These are phyloP conservation scores for Penicillium sp. DNA, from an alignment of 2,329 filamentous ascomycete species.

Conservation along the genomic window DNA sequence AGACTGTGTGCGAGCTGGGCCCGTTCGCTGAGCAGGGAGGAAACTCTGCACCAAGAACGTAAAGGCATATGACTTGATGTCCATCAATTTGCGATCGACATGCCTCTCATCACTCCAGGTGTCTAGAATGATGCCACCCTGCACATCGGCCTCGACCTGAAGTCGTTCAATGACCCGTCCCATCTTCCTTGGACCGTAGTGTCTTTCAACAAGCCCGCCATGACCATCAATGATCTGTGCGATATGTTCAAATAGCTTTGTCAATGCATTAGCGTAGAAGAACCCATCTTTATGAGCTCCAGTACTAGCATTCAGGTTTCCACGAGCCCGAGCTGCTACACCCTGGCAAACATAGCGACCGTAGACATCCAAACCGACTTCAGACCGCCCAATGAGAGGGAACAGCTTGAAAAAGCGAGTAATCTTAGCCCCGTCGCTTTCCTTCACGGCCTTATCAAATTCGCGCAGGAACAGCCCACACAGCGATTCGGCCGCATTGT, in stretches of 20 bases:
- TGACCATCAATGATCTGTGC: conserved; percentile 94
- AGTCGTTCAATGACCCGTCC: conserved; percentile 86
- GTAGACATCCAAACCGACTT: conserved; percentile 90
- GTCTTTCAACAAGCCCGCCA: conserved; percentile 83
- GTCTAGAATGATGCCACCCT: conserved; percentile 92
- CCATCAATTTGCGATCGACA: conserved; percentile 82
- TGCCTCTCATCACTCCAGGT: conserved; percentile 89
- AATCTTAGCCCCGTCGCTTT: conserved; percentile 83
- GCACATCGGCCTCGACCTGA: conserved; percentile 91
- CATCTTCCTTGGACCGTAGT: conserved; percentile 94
- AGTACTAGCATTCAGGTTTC: conserved; percentile 70
- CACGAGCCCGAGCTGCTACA: conserved; percentile 78
- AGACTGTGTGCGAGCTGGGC: conserved; percentile 69
- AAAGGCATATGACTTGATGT: conserved; percentile 97
- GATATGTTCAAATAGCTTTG: conserved; percentile 94
- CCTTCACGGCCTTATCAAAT: conserved; percentile 86
- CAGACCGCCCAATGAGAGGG: conserved; percentile 82
- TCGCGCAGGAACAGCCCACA: conserved; percentile 89
- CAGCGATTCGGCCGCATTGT: conserved; percentile 82
- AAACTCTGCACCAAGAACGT: conserved; percentile 97
- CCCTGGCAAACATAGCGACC: conserved; percentile 94
- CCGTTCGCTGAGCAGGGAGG: conserved; percentile 66
- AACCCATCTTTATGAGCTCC: conserved; percentile 70
- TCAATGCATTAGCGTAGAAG: conserved; percentile 88
- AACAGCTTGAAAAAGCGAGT: conserved; percentile 98